Conservation (phyloP, 2,329 filamentous ascomycete species). For the Aspergillus sclerotialis region DNA sequence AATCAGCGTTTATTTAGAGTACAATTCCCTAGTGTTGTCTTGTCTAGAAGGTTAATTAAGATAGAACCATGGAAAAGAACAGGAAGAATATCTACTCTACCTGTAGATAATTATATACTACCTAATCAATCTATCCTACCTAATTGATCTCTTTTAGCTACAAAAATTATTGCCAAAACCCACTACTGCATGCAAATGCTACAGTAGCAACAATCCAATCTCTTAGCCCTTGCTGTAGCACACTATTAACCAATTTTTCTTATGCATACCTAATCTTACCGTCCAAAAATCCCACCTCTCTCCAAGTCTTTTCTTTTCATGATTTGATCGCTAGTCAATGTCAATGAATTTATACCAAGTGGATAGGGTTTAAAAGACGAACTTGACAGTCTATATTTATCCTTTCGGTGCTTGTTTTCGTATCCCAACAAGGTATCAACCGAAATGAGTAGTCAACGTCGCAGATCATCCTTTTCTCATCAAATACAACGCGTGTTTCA, state of each 20-base stretch:
- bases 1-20: no score
- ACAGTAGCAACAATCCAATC: no score
- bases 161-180: background rate
- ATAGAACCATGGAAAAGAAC: no score
- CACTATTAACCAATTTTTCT: background rate
- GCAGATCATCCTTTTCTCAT: background rate
- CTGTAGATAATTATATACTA: background rate
- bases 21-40: no score
- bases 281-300: background rate
- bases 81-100: no score
- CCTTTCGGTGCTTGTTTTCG: background rate
- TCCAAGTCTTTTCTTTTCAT: background rate
- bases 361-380: no score
- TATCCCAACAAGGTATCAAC: background rate
- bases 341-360: background rate
- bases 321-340: background rate
- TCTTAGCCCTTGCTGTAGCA: no score
- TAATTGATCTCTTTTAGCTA: background rate
- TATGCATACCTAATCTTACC: background rate
- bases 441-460: background rate
- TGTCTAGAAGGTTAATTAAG: no score
- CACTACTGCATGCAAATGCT: background rate
- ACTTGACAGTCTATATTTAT: background rate
- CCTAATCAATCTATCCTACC: background rate
- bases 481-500: constrained; percentile 15